phyloP scores from a whole-genome alignment of 202 grass and related monocot genomes.

The Schoenoplectus triqueter region DNA sequence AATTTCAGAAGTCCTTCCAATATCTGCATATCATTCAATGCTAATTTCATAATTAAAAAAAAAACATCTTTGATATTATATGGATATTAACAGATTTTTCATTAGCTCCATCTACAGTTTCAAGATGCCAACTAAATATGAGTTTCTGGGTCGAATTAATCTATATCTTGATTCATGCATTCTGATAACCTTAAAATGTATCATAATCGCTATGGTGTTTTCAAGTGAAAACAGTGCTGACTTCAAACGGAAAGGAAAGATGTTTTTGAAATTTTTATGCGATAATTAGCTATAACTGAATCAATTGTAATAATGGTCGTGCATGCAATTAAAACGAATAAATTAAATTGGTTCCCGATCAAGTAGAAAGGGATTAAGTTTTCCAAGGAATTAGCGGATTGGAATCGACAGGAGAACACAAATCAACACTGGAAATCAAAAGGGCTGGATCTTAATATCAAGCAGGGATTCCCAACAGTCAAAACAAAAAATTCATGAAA shows the following conservation, averaged over 20 bases:
- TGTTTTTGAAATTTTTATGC: not conserved
- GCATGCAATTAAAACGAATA: not conserved
- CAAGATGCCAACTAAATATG: not conserved
- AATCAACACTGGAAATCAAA: not conserved
- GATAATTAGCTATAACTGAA: slow-evolving; percentile 11
- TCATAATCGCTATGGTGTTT: not conserved
- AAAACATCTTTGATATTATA: not conserved
- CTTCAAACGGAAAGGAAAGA: not conserved
- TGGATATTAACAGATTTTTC: not conserved
- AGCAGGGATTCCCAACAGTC: not conserved
- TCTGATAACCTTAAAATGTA: not conserved
- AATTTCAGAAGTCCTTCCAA: slow-evolving; percentile 81
- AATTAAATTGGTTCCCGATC: not conserved
- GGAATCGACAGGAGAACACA: not conserved
- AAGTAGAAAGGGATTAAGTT: not conserved
- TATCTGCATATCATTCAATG: slow-evolving; percentile 55
- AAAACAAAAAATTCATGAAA: not conserved
- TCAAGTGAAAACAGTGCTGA: not conserved
- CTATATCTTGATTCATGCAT: not conserved
- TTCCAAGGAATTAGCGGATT: not conserved
- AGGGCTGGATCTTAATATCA: not conserved
- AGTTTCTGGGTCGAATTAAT: not conserved
- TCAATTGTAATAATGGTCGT: not conserved
- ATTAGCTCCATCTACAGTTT: not conserved
- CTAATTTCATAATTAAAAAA: slow-evolving; percentile 1